Percentiles rank a stretch among this genome's conserved stretches.
phyloP scores from a whole-genome alignment of 2,329 filamentous ascomycete genomes.

The Dactylellina parvicollis region DNA sequence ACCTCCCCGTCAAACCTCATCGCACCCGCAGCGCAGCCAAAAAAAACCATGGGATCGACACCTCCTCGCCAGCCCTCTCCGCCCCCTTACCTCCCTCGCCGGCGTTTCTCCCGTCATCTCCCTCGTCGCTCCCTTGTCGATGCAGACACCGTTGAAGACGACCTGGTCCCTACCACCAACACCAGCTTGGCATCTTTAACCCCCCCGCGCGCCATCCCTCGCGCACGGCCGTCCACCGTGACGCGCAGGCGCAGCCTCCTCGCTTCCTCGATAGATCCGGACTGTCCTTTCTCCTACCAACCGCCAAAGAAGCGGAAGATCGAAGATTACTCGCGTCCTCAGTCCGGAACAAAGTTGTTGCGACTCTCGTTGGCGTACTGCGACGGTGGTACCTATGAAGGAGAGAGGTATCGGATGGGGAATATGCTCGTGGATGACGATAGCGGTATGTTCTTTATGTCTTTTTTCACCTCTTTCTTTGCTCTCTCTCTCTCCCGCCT shows the following conservation, averaged over 20 bases:
- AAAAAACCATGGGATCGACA: slow-evolving; percentile 30
- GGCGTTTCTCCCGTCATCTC: slow-evolving; percentile 19
- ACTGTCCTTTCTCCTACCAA: slow-evolving; percentile 40
- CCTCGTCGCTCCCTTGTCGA: slow-evolving; percentile 36
- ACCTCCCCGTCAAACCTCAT: not conserved
- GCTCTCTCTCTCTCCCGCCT: not conserved
- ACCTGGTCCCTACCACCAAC: slow-evolving; percentile 7
- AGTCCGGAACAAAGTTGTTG: slow-evolving; percentile 22
- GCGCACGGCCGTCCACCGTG: not conserved
- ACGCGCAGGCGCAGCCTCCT: slow-evolving; percentile 39
- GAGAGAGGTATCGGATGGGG: slow-evolving; percentile 25
- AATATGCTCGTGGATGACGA: slow-evolving; percentile 45
- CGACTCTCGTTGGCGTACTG: slow-evolving; percentile 34
- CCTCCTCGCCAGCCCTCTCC: slow-evolving; percentile 1
- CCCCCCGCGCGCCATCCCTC: slow-evolving; percentile 1
- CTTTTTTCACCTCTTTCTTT: not conserved
- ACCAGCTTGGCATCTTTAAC: slow-evolving; percentile 19
- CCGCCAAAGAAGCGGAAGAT: slow-evolving; percentile 47
- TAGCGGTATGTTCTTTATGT: slow-evolving; percentile 41
- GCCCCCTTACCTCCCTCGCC: slow-evolving; percentile 22
- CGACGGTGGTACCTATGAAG: slow-evolving; percentile 48
- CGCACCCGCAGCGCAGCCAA: not conserved
- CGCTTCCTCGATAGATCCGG: slow-evolving; percentile 38
- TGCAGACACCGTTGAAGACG: slow-evolving; percentile 2
- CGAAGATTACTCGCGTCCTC: slow-evolving; percentile 46